A percentile compares a stretch with the other conserved stretches of the same genome.
These are phyloP conservation scores for Capronia coronata DNA, from an alignment of 2,329 filamentous ascomycete species.

Conservation along the genomic window DNA sequence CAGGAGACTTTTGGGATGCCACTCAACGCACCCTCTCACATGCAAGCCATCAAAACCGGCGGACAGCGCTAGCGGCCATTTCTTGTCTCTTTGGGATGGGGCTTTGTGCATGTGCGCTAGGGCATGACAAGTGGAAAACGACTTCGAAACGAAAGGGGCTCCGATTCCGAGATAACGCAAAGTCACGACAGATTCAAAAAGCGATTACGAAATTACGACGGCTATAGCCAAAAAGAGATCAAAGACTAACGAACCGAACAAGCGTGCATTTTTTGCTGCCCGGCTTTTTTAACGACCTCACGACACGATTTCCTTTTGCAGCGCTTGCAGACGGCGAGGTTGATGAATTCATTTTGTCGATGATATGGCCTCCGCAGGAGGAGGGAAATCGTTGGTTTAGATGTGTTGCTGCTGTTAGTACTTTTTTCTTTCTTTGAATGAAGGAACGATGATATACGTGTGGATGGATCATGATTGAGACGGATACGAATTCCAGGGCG, in stretches of 20 bases:
- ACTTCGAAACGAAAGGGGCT: conserved; percentile 8
- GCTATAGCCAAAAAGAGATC: conserved; percentile 23
- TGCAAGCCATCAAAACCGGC: conserved; percentile 42
- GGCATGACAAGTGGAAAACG: conserved; percentile 15
- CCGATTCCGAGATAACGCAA: conserved; percentile 15
- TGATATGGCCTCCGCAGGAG: conserved; percentile 5
- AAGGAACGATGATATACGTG: conserved; percentile 23
- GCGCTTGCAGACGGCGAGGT: conserved; percentile 20
- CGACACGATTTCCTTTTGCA: conserved; percentile 28
- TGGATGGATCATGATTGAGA: conserved; percentile 26
- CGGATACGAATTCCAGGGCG: conserved; percentile 15
- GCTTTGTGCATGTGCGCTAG: conserved; percentile 5
- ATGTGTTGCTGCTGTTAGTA: conserved; percentile 14
- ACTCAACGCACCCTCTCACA: conserved; percentile 36
- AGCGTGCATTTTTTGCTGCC: conserved; percentile 24
- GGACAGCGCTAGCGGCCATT: conserved; percentile 26
- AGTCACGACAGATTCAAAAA: conserved; percentile 24
- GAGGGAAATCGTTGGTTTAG: conserved; percentile 17
- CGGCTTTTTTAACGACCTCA: conserved; percentile 25
- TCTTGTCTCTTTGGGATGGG: conserved; percentile 13
- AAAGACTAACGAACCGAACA: conserved; percentile 27
- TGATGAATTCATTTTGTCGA: conserved; percentile 14
- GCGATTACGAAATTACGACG: conserved; percentile 28
- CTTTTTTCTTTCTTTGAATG: conserved; percentile 22
- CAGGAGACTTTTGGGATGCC: conserved; percentile 49